Conservation (phyloP, 257 asterid species). For the Solanum paucissectum region DNA sequence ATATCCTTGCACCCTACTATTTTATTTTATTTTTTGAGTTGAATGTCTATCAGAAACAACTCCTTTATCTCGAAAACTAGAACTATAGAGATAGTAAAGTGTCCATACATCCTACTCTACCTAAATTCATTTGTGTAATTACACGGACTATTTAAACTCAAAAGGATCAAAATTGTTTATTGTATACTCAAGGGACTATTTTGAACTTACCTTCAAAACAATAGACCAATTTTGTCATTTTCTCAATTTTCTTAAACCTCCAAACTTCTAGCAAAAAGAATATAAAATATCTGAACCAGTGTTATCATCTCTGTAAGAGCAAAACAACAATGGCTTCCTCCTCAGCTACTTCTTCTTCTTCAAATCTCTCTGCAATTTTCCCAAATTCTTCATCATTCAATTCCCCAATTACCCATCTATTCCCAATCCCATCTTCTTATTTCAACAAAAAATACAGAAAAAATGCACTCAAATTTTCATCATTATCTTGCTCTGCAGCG, state of each 20-base stretch:
- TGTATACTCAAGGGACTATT: neutral
- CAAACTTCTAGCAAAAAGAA: neutral
- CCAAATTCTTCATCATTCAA: neutral
- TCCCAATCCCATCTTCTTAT: neutral
- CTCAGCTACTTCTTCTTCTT: neutral
- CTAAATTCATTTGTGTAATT: too few species aligned
- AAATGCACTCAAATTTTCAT: neutral
- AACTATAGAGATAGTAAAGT: too few species aligned
- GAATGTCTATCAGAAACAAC: fast-evolving
- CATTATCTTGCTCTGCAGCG: slow-evolving; percentile 16
- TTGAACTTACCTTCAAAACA: too few species aligned
- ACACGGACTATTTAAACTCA: too few species aligned
- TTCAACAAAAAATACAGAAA: neutral
- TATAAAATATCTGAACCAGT: neutral
- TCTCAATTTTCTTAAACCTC: neutral
- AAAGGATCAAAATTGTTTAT: neutral
- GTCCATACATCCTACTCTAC: too few species aligned
- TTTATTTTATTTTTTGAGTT: too few species aligned
- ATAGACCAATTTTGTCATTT: neutral
- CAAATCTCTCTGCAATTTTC: neutral
- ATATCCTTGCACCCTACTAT: neutral
- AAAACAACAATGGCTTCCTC: slow-evolving; percentile 2
- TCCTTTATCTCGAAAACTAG: too few species aligned
- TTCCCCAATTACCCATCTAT: neutral
- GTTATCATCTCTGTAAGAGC: neutral